Base-by-base conservation (phyloP, 495 filamentous ascomycete genomes). In the Halenospora varia region DNA sequence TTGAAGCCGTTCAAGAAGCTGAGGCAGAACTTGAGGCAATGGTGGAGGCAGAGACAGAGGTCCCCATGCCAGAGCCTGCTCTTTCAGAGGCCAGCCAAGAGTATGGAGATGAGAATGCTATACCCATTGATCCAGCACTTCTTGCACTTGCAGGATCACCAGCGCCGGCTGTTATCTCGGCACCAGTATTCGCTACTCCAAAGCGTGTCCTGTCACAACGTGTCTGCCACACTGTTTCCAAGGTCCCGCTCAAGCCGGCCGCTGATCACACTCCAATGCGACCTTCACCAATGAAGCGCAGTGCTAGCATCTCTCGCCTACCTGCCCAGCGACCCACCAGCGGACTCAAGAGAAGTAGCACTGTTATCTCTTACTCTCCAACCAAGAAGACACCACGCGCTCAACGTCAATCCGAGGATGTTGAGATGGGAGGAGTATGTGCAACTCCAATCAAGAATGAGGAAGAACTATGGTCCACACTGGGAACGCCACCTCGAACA, bases 231-330 rank as follows among this genome's bases (percentile, higher is more conserved):
- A 92, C 88, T 0, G 81, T 88, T 0, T 86, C 83, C 13, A 92
- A 90, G 72, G 86, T 92, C 0, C 87, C 88, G 3, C 71, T 92
- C 23, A 89, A 88, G 68, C 75, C 82, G 0, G 85, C 83, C 44
- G 86, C 84, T 15, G 77, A 87, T 0, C 76, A 81, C 53, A 69
- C 45, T 57, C 64, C 61, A 3, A 59, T 63, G 54, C 25, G 55
- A 23, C 58, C 55, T n/a, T 59, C 61, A 19, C 55, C 64, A n/a
- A 45, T 52, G 35, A 66, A 66, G 52, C 57, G 61, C 10, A 63
- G 60, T 51, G 55, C 53, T 3, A 88, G 74, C 67, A 82, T 62
- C 71, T 86, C 71, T 67, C 81, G 53, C 54, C 76, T 68, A 70
- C 79, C 58, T 18, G 61, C 58, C 26, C 62, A 68, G 40, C 65